Conservation (phyloP, 495 filamentous ascomycete genomes). For the Lichina pygmaea region DNA sequence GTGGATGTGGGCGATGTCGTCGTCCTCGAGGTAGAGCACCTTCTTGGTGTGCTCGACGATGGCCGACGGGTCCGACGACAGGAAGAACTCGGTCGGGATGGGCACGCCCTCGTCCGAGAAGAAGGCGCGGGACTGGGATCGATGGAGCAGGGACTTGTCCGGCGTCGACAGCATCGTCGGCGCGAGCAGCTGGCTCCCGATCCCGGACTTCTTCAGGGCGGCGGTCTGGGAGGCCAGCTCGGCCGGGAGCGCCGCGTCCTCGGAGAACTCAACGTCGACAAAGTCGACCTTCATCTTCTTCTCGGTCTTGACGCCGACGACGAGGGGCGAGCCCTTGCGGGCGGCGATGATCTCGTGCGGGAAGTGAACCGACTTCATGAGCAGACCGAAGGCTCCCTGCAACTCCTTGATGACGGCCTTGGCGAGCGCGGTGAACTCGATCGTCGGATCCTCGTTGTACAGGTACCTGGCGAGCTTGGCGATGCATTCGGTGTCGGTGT, state of each 20-base stretch:
- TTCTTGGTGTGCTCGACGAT: conserved; percentile 99
- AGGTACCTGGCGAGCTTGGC: conserved; percentile 97
- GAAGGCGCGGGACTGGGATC: conserved; percentile 94
- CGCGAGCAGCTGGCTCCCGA: conserved; percentile 22
- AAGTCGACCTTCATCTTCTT: conserved; percentile 99
- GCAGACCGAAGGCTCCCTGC: conserved; percentile 84
- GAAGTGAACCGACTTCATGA: conserved; percentile 95
- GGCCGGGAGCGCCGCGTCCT: conserved; percentile 65
- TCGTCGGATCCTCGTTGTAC: conserved; percentile 80
- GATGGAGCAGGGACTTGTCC: conserved; percentile 91
- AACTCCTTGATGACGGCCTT: conserved; percentile 97
- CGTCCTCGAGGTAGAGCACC: conserved; percentile 95
- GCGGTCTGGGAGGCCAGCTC: conserved; percentile 92
- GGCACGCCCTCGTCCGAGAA: conserved; percentile 92
- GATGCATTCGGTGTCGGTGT: conserved; percentile 97
- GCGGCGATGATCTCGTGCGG: conserved; percentile 95
- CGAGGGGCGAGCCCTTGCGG: conserved; percentile 88
- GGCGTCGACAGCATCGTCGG: conserved; percentile 60
- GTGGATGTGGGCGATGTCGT: conserved; percentile 97
- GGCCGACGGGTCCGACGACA: conserved; percentile 91
- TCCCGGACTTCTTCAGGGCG: conserved; percentile 57
- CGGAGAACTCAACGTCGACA: conserved; percentile 88
- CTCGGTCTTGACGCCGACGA: conserved; percentile 81
- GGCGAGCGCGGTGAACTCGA: conserved; percentile 84
- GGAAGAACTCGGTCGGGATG: conserved; percentile 96